These are phyloP conservation scores for Pyricularia grisea DNA, from an alignment of 2,329 filamentous ascomycete genomes.

Conservation along the genomic window DNA sequence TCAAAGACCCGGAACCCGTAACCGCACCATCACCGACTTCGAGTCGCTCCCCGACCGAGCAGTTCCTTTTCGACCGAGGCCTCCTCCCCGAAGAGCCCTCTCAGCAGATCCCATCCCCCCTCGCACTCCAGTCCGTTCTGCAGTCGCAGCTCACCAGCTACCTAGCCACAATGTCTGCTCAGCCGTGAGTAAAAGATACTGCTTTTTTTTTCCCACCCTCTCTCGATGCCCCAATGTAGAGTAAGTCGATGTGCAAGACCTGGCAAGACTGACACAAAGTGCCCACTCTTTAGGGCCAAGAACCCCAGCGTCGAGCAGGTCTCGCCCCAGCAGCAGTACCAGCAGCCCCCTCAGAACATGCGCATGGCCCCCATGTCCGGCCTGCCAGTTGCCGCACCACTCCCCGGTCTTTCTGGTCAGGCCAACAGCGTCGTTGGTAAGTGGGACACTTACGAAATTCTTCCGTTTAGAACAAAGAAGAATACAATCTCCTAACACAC, in stretches of 20 bases:
- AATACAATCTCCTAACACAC: neutral
- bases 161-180: constrained; percentile 5
- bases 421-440: constrained; percentile 20
- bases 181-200: neutral
- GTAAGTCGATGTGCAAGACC: neutral
- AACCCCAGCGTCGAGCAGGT: constrained; percentile 2
- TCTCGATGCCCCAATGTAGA: too few relatives aligned
- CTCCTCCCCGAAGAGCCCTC: constrained; percentile 1
- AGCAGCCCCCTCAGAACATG: constrained; percentile 2
- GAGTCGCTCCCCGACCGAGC: constrained; percentile 1
- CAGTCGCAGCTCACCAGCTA: constrained; percentile 3
- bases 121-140: neutral
- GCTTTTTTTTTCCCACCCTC: too few relatives aligned
- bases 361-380: constrained; percentile 6
- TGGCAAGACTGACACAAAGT: neutral
- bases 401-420: constrained; percentile 26
- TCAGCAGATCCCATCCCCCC: constrained; percentile 1
- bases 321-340: constrained; percentile 4
- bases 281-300: neutral
- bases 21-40: neutral
- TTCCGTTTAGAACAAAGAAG: neutral
- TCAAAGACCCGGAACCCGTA: neutral
- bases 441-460: constrained; percentile 2
- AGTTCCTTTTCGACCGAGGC: constrained; percentile 6
- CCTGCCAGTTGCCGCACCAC: constrained; percentile 14